These are phyloP conservation scores for Epichloe coenophiala DNA, from an alignment of 2,329 filamentous ascomycete genomes.

Conservation along the genomic window DNA sequence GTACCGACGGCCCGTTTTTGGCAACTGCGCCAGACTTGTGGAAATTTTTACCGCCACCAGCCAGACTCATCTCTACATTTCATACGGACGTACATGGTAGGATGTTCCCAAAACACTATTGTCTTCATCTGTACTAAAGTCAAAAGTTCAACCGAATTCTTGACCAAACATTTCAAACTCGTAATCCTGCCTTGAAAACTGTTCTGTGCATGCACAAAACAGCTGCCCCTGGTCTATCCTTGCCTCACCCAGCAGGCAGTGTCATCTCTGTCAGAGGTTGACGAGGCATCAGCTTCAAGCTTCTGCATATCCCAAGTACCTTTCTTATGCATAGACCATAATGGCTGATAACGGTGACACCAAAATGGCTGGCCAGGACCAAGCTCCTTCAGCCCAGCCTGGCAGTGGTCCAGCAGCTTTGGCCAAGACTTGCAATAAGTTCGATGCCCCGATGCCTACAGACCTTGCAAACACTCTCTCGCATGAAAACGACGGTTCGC, in stretches of 20 bases:
- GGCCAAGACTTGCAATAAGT: background rate
- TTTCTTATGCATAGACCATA: background rate
- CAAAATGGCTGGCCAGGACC: conserved; percentile 11
- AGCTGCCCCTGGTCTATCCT: too few species aligned
- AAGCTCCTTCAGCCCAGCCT: conserved; percentile 5
- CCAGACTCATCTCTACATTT: background rate
- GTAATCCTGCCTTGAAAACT: background rate
- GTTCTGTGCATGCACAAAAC: background rate
- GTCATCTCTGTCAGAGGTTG: background rate
- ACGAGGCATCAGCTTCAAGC: background rate
- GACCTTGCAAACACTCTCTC: background rate
- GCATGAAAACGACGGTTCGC: background rate
- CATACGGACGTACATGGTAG: background rate
- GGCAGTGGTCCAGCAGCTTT: background rate
- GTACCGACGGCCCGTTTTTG: background rate
- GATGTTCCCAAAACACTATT: background rate
- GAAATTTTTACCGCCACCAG: conserved; percentile 6
- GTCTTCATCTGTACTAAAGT: background rate
- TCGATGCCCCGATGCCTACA: conserved; percentile 6
- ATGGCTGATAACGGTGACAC: conserved; percentile 17
- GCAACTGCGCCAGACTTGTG: background rate
- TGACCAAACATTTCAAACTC: background rate
- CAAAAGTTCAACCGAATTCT: background rate
- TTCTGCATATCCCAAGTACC: background rate
- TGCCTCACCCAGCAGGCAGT: background rate